Evolutionary conservation across 345 rosid genomes (phyloP).

Genomic region (Eutrema yunnanense): DNA sequence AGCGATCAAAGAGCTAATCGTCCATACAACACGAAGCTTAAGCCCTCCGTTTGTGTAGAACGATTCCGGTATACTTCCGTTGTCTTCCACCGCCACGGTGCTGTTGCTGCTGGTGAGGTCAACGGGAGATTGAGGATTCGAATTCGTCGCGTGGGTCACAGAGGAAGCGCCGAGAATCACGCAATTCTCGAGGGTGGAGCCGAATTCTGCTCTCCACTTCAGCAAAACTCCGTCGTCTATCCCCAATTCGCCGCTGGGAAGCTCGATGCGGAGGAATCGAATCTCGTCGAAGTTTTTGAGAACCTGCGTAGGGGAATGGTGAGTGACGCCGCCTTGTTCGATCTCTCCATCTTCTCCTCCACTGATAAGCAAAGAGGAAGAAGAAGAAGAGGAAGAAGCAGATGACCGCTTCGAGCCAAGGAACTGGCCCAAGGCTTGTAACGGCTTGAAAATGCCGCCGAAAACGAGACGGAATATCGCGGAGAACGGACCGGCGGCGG

Average conservation of each 20-base stretch:
- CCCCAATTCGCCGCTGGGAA: slow-evolving; percentile 85
- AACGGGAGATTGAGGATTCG: not conserved
- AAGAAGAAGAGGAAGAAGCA: not conserved
- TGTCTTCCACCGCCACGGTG: slow-evolving; percentile 41
- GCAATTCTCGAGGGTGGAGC: slow-evolving; percentile 87
- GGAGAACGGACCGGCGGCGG: slow-evolving; percentile 3
- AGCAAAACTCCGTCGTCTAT: slow-evolving; percentile 77
- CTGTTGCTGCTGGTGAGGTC: not conserved
- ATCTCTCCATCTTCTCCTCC: slow-evolving; percentile 53
- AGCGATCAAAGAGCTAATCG: slow-evolving; percentile 89
- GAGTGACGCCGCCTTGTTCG: slow-evolving; percentile 86
- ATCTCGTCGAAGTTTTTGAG: slow-evolving; percentile 84
- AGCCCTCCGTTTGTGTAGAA: slow-evolving; percentile 92
- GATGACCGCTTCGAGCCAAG: slow-evolving; percentile 42
- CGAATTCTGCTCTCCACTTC: slow-evolving; percentile 94
- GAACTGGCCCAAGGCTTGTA: slow-evolving; percentile 63
- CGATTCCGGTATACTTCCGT: slow-evolving; percentile 87
- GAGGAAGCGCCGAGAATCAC: slow-evolving; percentile 93
- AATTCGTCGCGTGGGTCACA: slow-evolving; percentile 31
- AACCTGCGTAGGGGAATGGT: slow-evolving; percentile 94
- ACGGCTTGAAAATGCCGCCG: slow-evolving; percentile 59
- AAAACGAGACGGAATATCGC: slow-evolving; percentile 45
- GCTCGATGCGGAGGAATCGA: slow-evolving; percentile 73
- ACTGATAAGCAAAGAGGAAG: slow-evolving; percentile 24
- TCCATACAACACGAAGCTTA: slow-evolving; percentile 95